A percentile compares a stretch with the other conserved stretches of the same genome.
Evolutionary conservation across 129 eudicot genomes (phyloP).

Genomic region (Arctium minus): DNA sequence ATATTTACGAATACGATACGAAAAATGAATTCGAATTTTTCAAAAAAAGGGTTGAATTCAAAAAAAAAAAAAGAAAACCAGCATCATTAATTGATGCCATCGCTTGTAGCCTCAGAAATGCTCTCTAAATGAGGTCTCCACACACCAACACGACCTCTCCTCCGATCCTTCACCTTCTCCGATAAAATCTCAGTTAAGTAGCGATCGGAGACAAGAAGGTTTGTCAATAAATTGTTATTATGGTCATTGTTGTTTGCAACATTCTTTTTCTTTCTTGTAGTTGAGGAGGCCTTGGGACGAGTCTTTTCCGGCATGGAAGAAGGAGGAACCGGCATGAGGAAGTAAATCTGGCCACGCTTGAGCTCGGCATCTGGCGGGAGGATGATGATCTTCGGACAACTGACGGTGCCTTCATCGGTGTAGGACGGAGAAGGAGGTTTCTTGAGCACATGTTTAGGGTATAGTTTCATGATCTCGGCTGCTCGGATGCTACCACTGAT

Average conservation of each 20-base stretch:
- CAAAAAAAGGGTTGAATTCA: neutral
- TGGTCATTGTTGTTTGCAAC: slow-evolving; percentile 10
- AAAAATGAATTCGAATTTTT: slow-evolving; percentile 25
- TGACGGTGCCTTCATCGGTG: slow-evolving; percentile 30
- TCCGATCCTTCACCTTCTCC: slow-evolving; percentile 70
- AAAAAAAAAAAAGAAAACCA: slow-evolving; percentile 9
- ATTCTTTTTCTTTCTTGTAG: slow-evolving; percentile 36
- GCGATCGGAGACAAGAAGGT: slow-evolving; percentile 52
- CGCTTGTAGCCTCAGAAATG: slow-evolving; percentile 61
- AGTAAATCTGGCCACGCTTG: slow-evolving; percentile 88
- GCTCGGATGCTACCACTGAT: slow-evolving; percentile 64
- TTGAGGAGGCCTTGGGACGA: slow-evolving; percentile 32
- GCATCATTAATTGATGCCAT: slow-evolving; percentile 16
- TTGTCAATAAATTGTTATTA: slow-evolving; percentile 9
- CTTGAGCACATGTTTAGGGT: slow-evolving; percentile 81
- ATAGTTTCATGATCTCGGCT: slow-evolving; percentile 60
- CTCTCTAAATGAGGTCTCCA: slow-evolving; percentile 96
- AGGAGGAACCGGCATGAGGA: slow-evolving; percentile 74
- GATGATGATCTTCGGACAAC: slow-evolving; percentile 58
- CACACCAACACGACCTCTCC: slow-evolving; percentile 74
- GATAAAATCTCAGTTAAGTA: slow-evolving; percentile 74
- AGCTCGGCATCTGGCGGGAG: slow-evolving; percentile 90
- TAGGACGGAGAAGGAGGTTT: slow-evolving; percentile 59
- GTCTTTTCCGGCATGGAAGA: slow-evolving; percentile 36
- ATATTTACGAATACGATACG: slow-evolving; percentile 12